A percentile compares a stretch with the other conserved stretches of the same genome.
phyloP scores from a whole-genome alignment of 306 rosid genomes.

The Prunus mume region DNA sequence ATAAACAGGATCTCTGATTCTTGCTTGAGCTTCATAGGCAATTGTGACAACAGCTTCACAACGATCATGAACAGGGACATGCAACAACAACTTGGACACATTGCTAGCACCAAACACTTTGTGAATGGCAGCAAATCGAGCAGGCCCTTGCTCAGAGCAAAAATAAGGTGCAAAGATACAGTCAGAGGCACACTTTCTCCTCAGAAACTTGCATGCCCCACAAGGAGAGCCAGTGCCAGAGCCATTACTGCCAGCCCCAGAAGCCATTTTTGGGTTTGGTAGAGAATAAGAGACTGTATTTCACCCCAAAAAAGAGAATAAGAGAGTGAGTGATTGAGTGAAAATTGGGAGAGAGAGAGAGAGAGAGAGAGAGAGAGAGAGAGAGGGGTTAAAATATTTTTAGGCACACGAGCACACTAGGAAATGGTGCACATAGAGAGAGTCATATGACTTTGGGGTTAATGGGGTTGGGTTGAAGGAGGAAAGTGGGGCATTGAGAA shows the following conservation, averaged over 20 bases:
- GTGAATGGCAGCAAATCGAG: constrained; percentile 91
- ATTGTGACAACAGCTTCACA: constrained; percentile 93
- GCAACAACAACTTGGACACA: constrained; percentile 72
- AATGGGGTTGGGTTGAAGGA: constrained; percentile 5
- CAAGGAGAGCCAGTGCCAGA: constrained; percentile 73
- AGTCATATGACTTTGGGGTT: constrained; percentile 8
- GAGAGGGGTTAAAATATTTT: constrained; percentile 23
- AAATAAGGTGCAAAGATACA: constrained; percentile 95
- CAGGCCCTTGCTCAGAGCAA: constrained; percentile 83
- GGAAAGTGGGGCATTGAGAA: constrained; percentile 46
- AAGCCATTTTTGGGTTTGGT: constrained; percentile 29
- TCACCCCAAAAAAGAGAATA: neutral
- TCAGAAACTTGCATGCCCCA: constrained; percentile 95
- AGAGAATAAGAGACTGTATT: neutral
- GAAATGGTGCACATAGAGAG: constrained; percentile 53
- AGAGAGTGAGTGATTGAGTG: neutral
- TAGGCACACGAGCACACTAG: constrained; percentile 78
- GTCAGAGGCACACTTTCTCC: constrained; percentile 82
- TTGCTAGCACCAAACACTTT: constrained; percentile 97
- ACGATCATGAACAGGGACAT: constrained; percentile 81
- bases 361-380: neutral
- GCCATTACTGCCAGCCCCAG: constrained; percentile 22
- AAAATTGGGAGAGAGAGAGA: neutral
- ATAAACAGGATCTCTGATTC: constrained; percentile 92
- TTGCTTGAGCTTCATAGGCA: constrained; percentile 93